Conservation (phyloP, 441 rosid species). For the Adansonia grandidieri region DNA sequence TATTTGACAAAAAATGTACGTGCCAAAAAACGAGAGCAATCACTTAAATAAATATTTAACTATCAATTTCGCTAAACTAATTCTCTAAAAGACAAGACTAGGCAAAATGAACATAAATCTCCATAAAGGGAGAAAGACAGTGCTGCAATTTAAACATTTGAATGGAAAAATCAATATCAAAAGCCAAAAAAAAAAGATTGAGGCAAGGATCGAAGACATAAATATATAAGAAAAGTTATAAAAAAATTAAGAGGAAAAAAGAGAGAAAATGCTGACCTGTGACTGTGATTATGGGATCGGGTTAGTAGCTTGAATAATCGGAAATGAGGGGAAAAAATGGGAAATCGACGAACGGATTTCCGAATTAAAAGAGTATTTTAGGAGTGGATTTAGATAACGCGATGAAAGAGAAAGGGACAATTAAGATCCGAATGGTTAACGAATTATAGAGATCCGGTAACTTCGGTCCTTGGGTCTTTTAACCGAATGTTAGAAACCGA, state of each 20-base stretch:
- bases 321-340: neutral
- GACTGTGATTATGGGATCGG: neutral
- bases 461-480: too few species aligned
- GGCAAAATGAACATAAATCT: neutral
- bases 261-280: constrained; percentile 11
- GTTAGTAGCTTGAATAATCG: neutral
- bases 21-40: neutral
- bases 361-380: neutral
- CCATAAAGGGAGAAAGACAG: neutral
- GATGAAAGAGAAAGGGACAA: neutral
- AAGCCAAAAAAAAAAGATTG: neutral
- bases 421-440: too few species aligned
- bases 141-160: neutral
- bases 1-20: neutral
- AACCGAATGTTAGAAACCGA: too few species aligned
- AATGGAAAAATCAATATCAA: neutral
- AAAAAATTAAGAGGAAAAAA: neutral
- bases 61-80: neutral
- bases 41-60: neutral
- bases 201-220: neutral
- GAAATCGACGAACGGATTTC: neutral
- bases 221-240: neutral
- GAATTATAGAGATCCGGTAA: too few species aligned
- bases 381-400: neutral
- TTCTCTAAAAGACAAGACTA: neutral